Evolutionary conservation across 2,329 filamentous ascomycete genomes (phyloP).

Genomic region (Clonostachys solani): DNA sequence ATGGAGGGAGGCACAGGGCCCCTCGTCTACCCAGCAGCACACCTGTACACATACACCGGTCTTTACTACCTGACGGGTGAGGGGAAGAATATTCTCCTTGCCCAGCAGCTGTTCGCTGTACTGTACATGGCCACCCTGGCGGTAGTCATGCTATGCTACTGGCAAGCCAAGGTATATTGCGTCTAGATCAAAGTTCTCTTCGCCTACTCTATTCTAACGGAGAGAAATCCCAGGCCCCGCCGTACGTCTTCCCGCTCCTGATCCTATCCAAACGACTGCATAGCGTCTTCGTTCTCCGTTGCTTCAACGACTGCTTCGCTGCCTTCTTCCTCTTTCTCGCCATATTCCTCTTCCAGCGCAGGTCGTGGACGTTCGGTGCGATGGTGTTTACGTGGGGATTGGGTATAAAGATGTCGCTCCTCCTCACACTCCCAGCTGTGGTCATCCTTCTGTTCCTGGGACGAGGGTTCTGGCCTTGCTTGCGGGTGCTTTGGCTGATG

Average conservation of each 20-base stretch:
- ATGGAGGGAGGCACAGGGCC: conserved; percentile 89
- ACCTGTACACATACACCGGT: conserved; percentile 84
- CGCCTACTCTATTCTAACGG: conserved; percentile 3
- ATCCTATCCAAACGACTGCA: conserved; percentile 89
- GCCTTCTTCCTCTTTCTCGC: conserved; percentile 77
- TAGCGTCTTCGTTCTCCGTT: conserved; percentile 85
- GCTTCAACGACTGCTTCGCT: conserved; percentile 95
- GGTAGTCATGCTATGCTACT: conserved; percentile 80
- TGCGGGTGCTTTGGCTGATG: conserved; percentile 70
- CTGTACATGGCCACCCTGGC: conserved; percentile 75
- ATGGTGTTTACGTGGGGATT: conserved; percentile 73
- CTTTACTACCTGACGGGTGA: conserved; percentile 75
- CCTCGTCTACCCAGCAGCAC: conserved; percentile 88
- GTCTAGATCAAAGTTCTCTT: background rate
- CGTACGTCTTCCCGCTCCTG: conserved; percentile 82
- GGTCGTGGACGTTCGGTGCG: conserved; percentile 69
- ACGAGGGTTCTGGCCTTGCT: conserved; percentile 58
- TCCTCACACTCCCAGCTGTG: conserved; percentile 79
- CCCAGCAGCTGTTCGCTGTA: conserved; percentile 78
- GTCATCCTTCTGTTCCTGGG: conserved; percentile 72
- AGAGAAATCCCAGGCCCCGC: conserved; percentile 57
- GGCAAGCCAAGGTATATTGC: conserved; percentile 57
- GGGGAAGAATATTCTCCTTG: conserved; percentile 70
- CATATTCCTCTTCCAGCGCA: conserved; percentile 73
- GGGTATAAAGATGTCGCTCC: conserved; percentile 91